Conservation (phyloP, 768 basidiomycete genomes). For the Cystofilobasidium macerans region DNA sequence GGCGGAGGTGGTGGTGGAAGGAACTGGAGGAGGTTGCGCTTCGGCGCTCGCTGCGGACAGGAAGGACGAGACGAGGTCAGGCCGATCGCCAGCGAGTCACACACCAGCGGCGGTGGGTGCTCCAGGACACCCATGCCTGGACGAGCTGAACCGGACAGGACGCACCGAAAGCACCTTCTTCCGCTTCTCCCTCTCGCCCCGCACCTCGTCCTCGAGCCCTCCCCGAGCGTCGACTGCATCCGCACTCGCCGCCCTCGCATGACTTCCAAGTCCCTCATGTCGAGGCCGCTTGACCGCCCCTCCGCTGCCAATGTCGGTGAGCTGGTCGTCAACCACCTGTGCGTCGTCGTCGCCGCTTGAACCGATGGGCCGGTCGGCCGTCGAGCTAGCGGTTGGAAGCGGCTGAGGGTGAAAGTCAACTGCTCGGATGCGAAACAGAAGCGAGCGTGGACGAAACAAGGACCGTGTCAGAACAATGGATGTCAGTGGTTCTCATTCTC, state of each 20-base stretch:
- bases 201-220: background rate
- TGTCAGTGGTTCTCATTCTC: too few relatives aligned
- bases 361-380: background rate
- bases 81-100: background rate
- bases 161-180: too few relatives aligned
- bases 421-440: background rate
- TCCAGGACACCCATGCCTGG: too few relatives aligned
- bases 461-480: too few relatives aligned
- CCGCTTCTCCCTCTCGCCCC: too few relatives aligned
- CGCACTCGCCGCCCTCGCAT: background rate
- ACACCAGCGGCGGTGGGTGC: too few relatives aligned
- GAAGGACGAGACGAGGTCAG: background rate
- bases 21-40: slow-evolving; percentile 9
- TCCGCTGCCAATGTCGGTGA: background rate
- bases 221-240: background rate
- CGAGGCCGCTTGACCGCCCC: background rate
- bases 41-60: background rate
- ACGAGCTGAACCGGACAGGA: background rate
- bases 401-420: background rate
- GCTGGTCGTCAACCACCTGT: background rate
- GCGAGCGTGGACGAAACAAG: too few relatives aligned
- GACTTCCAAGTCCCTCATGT: background rate
- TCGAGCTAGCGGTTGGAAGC: background rate
- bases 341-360: background rate
- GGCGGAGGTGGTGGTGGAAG: slow-evolving; percentile 14